Evolutionary conservation across 2,329 filamentous ascomycete genomes (phyloP).

Genomic region (Hypoxylon sp.): DNA sequence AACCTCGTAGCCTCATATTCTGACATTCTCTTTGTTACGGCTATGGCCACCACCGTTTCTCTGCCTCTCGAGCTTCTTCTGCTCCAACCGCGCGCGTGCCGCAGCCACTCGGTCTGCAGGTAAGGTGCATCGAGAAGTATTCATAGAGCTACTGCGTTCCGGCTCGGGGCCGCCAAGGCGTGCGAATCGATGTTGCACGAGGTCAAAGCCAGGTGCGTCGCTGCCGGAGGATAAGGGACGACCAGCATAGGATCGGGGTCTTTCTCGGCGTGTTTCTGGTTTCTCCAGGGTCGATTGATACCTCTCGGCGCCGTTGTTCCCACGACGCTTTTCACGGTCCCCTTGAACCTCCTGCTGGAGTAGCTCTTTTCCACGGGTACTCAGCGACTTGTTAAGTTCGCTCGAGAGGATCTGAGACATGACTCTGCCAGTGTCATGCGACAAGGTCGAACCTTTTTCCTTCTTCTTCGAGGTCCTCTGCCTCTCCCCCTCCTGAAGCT

Average conservation of each 20-base stretch:
- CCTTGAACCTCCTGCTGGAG: slow-evolving; percentile 13
- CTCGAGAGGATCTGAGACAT: slow-evolving; percentile 45
- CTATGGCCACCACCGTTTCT: slow-evolving; percentile 39
- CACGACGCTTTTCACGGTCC: slow-evolving; percentile 22
- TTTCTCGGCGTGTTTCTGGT: slow-evolving; percentile 40
- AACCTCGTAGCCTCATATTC: slow-evolving; percentile 58
- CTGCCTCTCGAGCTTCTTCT: slow-evolving; percentile 65
- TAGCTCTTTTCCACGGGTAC: slow-evolving; percentile 16
- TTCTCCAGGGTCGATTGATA: slow-evolving; percentile 40
- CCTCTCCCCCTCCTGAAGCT: not conserved
- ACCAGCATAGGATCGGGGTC: slow-evolving; percentile 44
- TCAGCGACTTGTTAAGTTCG: slow-evolving; percentile 41
- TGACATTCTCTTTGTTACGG: slow-evolving; percentile 63
- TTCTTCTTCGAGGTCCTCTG: slow-evolving; percentile 6
- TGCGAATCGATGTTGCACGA: slow-evolving; percentile 60
- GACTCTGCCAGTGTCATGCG: slow-evolving; percentile 37
- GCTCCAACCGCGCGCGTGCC: slow-evolving; percentile 67
- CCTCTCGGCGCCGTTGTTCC: slow-evolving; percentile 33
- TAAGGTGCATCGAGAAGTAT: slow-evolving; percentile 59
- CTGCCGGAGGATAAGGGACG: slow-evolving; percentile 47
- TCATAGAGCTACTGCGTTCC: slow-evolving; percentile 51
- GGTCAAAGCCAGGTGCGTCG: slow-evolving; percentile 58
- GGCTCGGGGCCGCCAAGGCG: slow-evolving; percentile 57
- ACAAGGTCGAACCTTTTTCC: slow-evolving; percentile 12
- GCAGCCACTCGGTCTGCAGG: slow-evolving; percentile 66